Evolutionary conservation across 2,329 filamentous ascomycete species (phyloP), one percentile per base, ranked within the genome.

Genomic region (Atkinsonella texensis): DNA sequence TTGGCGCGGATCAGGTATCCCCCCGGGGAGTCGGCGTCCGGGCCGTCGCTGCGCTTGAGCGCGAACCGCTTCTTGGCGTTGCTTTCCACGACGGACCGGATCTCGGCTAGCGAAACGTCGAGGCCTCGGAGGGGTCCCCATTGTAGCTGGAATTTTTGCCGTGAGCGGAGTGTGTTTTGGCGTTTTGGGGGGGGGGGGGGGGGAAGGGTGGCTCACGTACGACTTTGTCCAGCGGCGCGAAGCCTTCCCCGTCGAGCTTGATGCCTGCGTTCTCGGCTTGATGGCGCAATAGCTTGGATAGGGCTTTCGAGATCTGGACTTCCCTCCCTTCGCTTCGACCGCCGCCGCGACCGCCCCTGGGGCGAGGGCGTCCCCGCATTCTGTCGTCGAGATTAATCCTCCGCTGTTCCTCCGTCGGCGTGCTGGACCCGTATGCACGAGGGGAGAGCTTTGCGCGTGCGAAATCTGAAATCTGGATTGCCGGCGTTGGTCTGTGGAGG

Each of bases 21-120:
- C 0, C 75, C 66, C 0, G 87, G 76, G 48, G 85, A 72, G 9
- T 63, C 62, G 18, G 65, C 64, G 17, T 60, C 48, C 5, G 54
- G 56, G 2, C 60, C 58, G 50, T 63, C 61, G 41, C 42, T 76
- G 45, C 78, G 78, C 50, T 89, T 83, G 62, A 97, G 74, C 1
- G 83, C 80, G 72, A 94, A 98, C 40, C 93, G 86, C 68, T 96
- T 86, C 71, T 98, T 98, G 62, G 91, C 87, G 63, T 89, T 94
- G 47, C 78, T 77, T 13, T 73, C 68, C 12, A 96, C 89, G 15
- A 84, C 76, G 10, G 74, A 65, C 50, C 79, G 73, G 56, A 98
- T 75, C 58, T 96, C 91, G 2, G 74, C 70, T 52, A 95, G 78
- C 0, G 84, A 86, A n/a, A 85, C 79, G 55, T 86, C 75, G 10